Conservation (phyloP, 2,329 filamentous ascomycete genomes). For the Decorospora gaudefroyi region DNA sequence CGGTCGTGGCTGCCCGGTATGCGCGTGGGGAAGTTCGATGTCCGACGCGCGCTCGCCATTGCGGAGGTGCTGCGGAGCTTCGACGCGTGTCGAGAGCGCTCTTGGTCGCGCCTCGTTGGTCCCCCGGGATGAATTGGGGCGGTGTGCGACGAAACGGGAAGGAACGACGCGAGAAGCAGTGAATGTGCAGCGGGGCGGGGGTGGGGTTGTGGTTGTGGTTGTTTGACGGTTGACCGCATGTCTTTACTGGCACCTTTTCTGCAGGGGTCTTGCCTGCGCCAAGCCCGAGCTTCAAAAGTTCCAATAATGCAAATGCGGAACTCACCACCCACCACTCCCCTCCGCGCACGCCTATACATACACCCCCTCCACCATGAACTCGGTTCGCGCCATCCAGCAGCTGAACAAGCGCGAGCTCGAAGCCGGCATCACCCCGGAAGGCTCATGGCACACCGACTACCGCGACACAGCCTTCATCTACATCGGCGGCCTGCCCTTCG, state of each 20-base stretch:
- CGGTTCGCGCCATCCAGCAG: slow-evolving; percentile 86
- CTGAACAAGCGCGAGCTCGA: slow-evolving; percentile 96
- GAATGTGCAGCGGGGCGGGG: slow-evolving; percentile 25
- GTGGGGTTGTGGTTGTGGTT: slow-evolving; percentile 28
- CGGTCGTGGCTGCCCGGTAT: slow-evolving; percentile 31
- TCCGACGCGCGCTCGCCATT: slow-evolving; percentile 44
- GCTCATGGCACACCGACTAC: slow-evolving; percentile 97
- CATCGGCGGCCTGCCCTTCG: slow-evolving; percentile 90
- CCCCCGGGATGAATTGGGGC: no score
- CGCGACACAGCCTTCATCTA: slow-evolving; percentile 96
- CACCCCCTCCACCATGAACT: slow-evolving; percentile 71
- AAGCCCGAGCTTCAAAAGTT: slow-evolving; percentile 39
- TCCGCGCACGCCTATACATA: not conserved
- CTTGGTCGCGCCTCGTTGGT: not conserved
- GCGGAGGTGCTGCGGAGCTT: slow-evolving; percentile 35
- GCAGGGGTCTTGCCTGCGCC: slow-evolving; percentile 37
- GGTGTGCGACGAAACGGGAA: slow-evolving; percentile 5
- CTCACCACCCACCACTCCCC: slow-evolving; percentile 7
- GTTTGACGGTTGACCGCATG: slow-evolving; percentile 27
- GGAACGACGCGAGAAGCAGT: slow-evolving; percentile 18
- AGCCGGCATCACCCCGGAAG: slow-evolving; percentile 79
- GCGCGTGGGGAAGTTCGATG: slow-evolving; percentile 38
- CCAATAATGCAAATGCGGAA: slow-evolving; percentile 15
- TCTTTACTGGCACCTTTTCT: slow-evolving; percentile 33
- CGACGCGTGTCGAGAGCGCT: slow-evolving; percentile 9